Base-by-base conservation (phyloP, 495 filamentous ascomycete genomes). In the Paragyromitra xinjiangensis region DNA sequence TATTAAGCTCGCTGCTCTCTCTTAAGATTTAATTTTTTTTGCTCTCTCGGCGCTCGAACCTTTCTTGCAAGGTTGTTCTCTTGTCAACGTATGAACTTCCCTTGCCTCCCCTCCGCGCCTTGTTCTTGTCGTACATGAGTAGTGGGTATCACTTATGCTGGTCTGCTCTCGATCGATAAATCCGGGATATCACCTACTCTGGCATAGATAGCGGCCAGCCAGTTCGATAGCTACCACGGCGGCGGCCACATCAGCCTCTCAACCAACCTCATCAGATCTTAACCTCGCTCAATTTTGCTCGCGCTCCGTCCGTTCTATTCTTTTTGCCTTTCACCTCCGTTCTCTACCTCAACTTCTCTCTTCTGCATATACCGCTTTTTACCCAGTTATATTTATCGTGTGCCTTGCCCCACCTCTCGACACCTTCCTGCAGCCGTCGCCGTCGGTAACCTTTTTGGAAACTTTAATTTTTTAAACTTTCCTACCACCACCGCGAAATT, bases 21-120 rank as follows among this genome's bases (percentile, higher is more conserved):
- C 44, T 71, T 48, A 14, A 22, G 8, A 42, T 26, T 51, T 34
- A 50, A 42, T 26, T 72, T 40, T 42, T 40, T 24, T 53, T n/a
- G 34, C 37, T 29, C 22, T 51, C 22, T 62, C 29, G 55, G 51
- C 44, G 73, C 67, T 63, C 59, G 42, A 77, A 73, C 73, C 59
- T 61, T 66, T 63, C 61, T 61, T 77, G 68, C 69, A 72, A 76
- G 73, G 73, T 66, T 26, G 59, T 42, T 56, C 50, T 62, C n/a
- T 68, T 62, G 71, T 40, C 59, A 39, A 26, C 50, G 68, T 50
- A 76, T 73, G 61, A 51, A 45, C 55, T 12, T 61, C 56, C 73
- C 73, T 75, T 64, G 58, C 45, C 50, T 71, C 34, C 26, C 48
- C 45, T 64, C 59, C 42, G 37, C 24, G 39, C 16, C 66, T 9